Evolutionary conservation across 352 stramenopile genomes (phyloP).

Genomic region (Phytopythium boreale): DNA sequence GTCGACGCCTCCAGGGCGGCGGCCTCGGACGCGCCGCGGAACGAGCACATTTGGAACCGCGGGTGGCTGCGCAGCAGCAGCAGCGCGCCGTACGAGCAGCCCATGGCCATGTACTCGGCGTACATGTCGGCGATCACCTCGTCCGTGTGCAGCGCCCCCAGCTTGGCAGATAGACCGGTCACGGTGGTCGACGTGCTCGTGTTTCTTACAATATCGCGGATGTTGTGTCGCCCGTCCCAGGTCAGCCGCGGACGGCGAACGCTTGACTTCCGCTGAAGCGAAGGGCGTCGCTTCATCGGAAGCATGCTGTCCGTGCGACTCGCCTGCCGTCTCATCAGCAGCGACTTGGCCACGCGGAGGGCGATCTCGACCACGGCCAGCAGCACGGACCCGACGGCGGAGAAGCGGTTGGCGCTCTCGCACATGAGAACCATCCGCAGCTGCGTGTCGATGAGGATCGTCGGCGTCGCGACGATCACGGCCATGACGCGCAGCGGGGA

Average conservation of each 20-base stretch:
- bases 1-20: neutral
- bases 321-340: constrained; percentile 14
- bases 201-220: constrained; percentile 5
- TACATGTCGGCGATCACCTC: constrained; percentile 32
- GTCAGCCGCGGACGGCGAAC: neutral
- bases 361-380: constrained; percentile 26
- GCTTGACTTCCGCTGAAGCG: neutral
- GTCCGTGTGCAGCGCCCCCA: constrained; percentile 18
- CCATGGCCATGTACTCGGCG: constrained; percentile 49
- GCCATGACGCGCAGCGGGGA: constrained; percentile 20
- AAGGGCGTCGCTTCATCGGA: too few species aligned
- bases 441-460: constrained; percentile 27
- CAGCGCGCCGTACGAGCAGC: constrained; percentile 31
- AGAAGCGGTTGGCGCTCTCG: constrained; percentile 12
- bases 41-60: constrained; percentile 18
- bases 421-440: constrained; percentile 23
- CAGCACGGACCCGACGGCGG: constrained; percentile 17
- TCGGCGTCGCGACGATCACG: constrained; percentile 21
- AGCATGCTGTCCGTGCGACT: constrained; percentile 1
- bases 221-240: constrained; percentile 5
- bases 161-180: neutral
- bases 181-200: neutral
- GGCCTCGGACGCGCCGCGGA: neutral
- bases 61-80: constrained; percentile 29
- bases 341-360: constrained; percentile 19